These are phyloP conservation scores for Lichtheimia ramosa DNA, from an alignment of 371 early-diverging fungal species.

Conservation along the genomic window DNA sequence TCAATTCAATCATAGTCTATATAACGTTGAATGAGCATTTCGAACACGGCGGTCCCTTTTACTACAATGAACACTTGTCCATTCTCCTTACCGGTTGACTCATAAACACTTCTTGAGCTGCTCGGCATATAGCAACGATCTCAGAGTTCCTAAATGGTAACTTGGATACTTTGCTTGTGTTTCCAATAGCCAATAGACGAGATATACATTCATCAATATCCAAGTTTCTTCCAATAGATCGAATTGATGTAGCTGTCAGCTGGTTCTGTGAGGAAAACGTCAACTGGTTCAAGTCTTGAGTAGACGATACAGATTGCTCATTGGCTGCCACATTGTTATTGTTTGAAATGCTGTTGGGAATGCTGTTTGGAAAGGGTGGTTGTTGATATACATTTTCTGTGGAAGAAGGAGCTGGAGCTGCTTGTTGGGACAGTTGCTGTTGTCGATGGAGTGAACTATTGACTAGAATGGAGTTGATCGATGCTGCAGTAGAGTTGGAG, in stretches of 20 bases:
- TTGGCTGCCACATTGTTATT: conserved; percentile 6
- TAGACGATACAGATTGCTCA: conserved; percentile 13
- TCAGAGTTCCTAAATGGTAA: conserved; percentile 77
- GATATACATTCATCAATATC: conserved; percentile 86
- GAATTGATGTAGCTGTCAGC: conserved; percentile 31
- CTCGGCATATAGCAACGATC: conserved; percentile 82
- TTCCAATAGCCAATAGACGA: conserved; percentile 72
- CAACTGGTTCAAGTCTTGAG: conserved; percentile 16
- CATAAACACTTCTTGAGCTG: conserved; percentile 85
- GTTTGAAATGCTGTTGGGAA: conserved; percentile 4
- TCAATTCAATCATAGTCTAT: conserved; percentile 84
- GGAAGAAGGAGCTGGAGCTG: conserved; percentile 1
- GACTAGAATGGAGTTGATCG: conserved; percentile 41
- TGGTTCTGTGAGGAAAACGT: conserved; percentile 22
- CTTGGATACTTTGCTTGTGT: conserved; percentile 68
- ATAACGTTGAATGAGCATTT: no score
- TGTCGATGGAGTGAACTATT: conserved; percentile 14
- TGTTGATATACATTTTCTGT: conserved; percentile 11
- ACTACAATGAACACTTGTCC: background rate
- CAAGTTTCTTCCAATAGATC: conserved; percentile 36
- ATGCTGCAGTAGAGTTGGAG: conserved; percentile 36
- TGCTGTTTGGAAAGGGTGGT: conserved; percentile 11
- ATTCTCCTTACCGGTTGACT: conserved; percentile 66
- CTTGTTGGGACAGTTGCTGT: conserved; percentile 9
- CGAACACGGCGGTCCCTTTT: background rate